Evolutionary conservation across 768 basidiomycete species (phyloP), one percentile per base, ranked within the genome.

Genomic region (Tephrocybe rancida): DNA sequence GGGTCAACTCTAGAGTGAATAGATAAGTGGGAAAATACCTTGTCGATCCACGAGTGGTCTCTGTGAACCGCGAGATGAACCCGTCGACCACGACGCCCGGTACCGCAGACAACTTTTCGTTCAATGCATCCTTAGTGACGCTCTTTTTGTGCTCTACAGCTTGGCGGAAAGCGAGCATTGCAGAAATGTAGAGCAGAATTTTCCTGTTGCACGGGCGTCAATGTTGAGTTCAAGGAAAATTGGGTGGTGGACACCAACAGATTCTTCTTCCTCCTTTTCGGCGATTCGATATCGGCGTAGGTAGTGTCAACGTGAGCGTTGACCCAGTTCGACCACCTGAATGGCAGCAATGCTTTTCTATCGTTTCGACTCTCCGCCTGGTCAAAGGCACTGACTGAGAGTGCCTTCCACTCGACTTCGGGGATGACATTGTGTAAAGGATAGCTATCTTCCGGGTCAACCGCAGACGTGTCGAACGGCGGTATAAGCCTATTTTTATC

Each of bases 1-100:
- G n/a, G 57, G 46, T 47, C 38, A 32, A 52, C n/a, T 48, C 19
- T 14, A 39, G 52, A 48, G 47, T 39, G 41, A 47, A 42, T 27
- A 1, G 25, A 13, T 3, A 19, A 11, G 38, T 50, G 24, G 37
- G 19, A 16, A 71, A 82, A 39, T 56, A 92, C 90, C 77, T 77
- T 16, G 81, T 82, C 3, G 86, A 84, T 7, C 82, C 87, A 60
- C 90, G 75, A 3, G 85, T 70, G 0, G 73, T 79, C 70, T 97
- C 93, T 0, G 94, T 86, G 70, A 96, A 98, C 48, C 91, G 77
- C 3, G 85, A 76, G 22, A 94, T 61, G 19, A 97, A 73, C 5
- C 87, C 83, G 46, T 95, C 91, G 19, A 92, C 61, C 9, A 96
- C 74, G 42, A 84, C 72, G 13, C 71, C 71, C 2, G 92, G 88